These are phyloP conservation scores for Sporothrix protearum DNA, from an alignment of 2,329 filamentous ascomycete species.

Conservation along the genomic window DNA sequence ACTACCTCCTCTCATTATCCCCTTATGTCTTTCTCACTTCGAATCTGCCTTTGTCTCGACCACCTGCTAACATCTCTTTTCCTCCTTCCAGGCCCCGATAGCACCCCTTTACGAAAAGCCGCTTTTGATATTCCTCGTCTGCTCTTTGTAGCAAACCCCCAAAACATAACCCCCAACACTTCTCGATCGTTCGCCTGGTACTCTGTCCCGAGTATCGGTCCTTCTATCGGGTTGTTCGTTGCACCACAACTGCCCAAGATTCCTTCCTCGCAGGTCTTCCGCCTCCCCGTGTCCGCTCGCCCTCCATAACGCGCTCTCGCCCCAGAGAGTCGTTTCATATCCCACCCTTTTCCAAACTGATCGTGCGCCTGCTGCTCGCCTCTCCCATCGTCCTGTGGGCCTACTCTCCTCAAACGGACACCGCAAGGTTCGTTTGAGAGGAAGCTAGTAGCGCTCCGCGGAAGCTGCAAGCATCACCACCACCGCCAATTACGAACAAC, in stretches of 20 bases:
- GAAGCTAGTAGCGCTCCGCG: slow-evolving; percentile 97
- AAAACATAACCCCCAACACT: background rate
- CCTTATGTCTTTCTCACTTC: background rate
- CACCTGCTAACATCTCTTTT: background rate
- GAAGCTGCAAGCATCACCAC: slow-evolving; percentile 40
- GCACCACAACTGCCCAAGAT: slow-evolving; percentile 67
- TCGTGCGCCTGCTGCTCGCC: slow-evolving; percentile 69
- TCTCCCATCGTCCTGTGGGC: slow-evolving; percentile 83
- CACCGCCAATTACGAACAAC: background rate
- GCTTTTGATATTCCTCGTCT: background rate
- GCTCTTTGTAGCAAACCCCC: slow-evolving; percentile 34
- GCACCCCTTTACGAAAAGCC: slow-evolving; percentile 45
- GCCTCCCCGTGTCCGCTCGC: slow-evolving; percentile 75
- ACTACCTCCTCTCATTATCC: background rate
- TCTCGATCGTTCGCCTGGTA: slow-evolving; percentile 68
- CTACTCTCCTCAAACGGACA: slow-evolving; percentile 93
- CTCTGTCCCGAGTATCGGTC: slow-evolving; percentile 62
- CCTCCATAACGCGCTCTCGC: slow-evolving; percentile 79
- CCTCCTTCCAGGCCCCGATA: slow-evolving; percentile 53
- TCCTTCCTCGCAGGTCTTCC: slow-evolving; percentile 78
- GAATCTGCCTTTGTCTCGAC: background rate
- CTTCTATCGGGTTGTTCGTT: slow-evolving; percentile 13
- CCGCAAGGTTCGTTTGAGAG: slow-evolving; percentile 94
- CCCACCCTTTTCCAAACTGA: slow-evolving; percentile 28
- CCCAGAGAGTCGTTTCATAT: slow-evolving; percentile 59